phyloP scores from a whole-genome alignment of 2,329 filamentous ascomycete species.

The Orbilia quercus region DNA sequence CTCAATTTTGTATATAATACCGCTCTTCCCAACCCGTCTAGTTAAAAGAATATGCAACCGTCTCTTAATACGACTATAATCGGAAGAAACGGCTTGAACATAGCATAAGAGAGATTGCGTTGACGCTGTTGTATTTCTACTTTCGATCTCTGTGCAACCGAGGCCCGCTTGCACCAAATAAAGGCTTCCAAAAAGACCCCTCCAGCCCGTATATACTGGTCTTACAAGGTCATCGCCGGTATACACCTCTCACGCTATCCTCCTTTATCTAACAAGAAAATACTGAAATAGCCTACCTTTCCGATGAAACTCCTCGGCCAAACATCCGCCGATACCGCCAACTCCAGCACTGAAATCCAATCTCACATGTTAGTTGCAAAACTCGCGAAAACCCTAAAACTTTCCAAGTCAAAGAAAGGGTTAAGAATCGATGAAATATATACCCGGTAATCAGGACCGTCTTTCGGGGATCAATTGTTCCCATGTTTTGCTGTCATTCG shows the following conservation, averaged over 20 bases:
- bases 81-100: too few species aligned
- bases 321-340: constrained; percentile 70
- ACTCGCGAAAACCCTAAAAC: not conserved
- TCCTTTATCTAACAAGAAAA: not conserved
- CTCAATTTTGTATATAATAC: too few species aligned
- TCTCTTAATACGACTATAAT: too few species aligned
- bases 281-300: constrained; percentile 64
- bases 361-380: not conserved
- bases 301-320: constrained; percentile 69
- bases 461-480: constrained; percentile 61
- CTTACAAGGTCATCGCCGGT: not conserved
- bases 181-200: not conserved
- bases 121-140: constrained; percentile 17
- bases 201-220: not conserved
- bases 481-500: constrained; percentile 7
- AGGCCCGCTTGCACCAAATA: not conserved
- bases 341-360: constrained; percentile 67
- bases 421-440: not conserved
- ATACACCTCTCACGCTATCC: too few species aligned
- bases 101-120: constrained; percentile 22
- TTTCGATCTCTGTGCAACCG: not conserved
- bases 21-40: too few species aligned
- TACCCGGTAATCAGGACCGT: constrained; percentile 69
- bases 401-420: constrained; percentile 37
- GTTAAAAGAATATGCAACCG: too few species aligned